Base-by-base conservation (phyloP, 2,329 filamentous ascomycete genomes). In the Tolypocladium amazonense region DNA sequence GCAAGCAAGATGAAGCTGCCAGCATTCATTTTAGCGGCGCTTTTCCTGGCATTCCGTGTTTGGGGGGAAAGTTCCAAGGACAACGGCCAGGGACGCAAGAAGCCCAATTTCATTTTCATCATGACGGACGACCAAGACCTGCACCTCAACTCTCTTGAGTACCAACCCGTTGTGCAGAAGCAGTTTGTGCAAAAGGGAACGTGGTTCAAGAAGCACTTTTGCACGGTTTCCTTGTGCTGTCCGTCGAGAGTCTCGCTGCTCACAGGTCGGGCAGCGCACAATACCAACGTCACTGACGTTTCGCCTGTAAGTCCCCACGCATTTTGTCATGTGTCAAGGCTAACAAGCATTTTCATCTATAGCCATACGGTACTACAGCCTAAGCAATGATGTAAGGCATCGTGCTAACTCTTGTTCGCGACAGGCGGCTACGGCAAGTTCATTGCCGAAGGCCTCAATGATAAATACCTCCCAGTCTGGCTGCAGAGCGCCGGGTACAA, bases 381-480 rank as follows among this genome's bases (percentile, higher is more conserved):
- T 27, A 4, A 35, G 37, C 1, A 30, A 23, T 37, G 14, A 37
- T 1, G 20, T 3, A 15, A 9, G 4, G 4, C 3, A 18, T 20
- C 3, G 11, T 12, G 8, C 47, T 52, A 11, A 35, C 23, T 65
- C 4, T 25, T 6, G 5, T 4, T 14, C 50, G 11, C 20, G 9
- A 37, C 27, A 76, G 71, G 73, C 35, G 73, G 73, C 4, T 90
- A 86, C 65, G 82, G 83, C 1, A 88, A 89, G 65, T 88, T 90
- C 59, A 73, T 89, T 18, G 74, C 75, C 3, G 77, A 87, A 58
- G 87, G 87, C 0, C 78, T 84, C 61, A 88, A 90, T 60, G 79
- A 86, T 1, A 80, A 86, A 41, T 89, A 87, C 62, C 77, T 90
- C 0, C 88, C 87, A 0, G 69, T 90, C 0, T 90, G 88, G 87